These are phyloP conservation scores for Cytospora chrysosperma DNA, from an alignment of 2,329 filamentous ascomycete species.

Conservation along the genomic window DNA sequence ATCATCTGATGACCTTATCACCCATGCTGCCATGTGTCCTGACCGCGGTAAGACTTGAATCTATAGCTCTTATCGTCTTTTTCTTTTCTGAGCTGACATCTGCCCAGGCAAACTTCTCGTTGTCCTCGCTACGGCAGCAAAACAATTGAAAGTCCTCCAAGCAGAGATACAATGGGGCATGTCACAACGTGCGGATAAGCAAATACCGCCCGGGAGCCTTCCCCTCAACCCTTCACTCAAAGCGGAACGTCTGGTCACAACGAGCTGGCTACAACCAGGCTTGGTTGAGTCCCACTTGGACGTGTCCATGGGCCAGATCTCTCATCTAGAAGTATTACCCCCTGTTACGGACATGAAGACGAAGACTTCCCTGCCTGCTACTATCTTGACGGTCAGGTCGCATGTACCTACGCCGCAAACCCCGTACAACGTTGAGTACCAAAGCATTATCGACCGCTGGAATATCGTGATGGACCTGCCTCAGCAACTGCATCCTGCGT, in stretches of 20 bases:
- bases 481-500: constrained; percentile 70
- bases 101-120: constrained; percentile 56
- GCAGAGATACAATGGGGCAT: constrained; percentile 73
- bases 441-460: constrained; percentile 82
- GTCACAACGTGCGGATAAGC: constrained; percentile 55
- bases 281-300: constrained; percentile 44
- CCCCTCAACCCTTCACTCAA: constrained; percentile 52
- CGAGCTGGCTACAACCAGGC: constrained; percentile 56
- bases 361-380: constrained; percentile 56
- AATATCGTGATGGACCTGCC: constrained; percentile 67
- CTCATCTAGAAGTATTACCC: constrained; percentile 72
- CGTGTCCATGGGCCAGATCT: constrained; percentile 61
- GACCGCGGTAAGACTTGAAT: constrained; percentile 61
- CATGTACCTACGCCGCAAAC: constrained; percentile 52
- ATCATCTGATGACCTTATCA: constrained; percentile 72
- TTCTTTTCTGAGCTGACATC: constrained; percentile 31
- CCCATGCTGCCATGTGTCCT: constrained; percentile 73
- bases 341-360: constrained; percentile 58
- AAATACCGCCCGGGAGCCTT: constrained; percentile 45
- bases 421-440: constrained; percentile 61
- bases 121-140: constrained; percentile 66
- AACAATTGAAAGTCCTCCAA: constrained; percentile 71
- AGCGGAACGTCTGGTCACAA: constrained; percentile 56
- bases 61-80: not conserved
- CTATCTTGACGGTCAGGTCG: constrained; percentile 73